These are phyloP conservation scores for Cyclospora cayetanensis DNA, from an alignment of 169 alveolate genomes.

Conservation along the genomic window DNA sequence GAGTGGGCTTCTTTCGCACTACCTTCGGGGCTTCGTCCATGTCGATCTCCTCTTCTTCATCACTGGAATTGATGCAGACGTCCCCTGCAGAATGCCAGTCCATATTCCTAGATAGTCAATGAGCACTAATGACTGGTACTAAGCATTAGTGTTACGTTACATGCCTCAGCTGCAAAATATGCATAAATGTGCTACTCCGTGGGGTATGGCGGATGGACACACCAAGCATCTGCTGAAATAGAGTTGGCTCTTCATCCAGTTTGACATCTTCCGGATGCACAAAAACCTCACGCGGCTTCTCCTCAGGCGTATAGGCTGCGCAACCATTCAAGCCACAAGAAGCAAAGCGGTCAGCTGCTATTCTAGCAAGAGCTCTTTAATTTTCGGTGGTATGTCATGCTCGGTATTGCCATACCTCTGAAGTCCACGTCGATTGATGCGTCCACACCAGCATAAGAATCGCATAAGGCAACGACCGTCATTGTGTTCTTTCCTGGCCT, in stretches of 20 bases:
- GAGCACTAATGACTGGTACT: background rate
- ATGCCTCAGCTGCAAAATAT: background rate
- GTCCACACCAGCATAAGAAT: constrained; percentile 74
- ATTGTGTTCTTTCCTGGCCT: constrained; percentile 66
- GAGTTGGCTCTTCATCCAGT: constrained; percentile 72
- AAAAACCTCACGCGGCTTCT: constrained; percentile 68
- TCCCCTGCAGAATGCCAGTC: constrained; percentile 55
- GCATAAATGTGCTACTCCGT: background rate
- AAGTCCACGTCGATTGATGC: constrained; percentile 55
- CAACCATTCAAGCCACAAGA: background rate
- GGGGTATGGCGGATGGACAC: background rate
- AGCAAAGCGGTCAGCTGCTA: background rate
- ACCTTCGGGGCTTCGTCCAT: constrained; percentile 60
- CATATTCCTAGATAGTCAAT: too few relatives aligned
- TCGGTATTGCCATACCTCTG: constrained; percentile 24
- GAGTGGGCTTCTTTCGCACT: constrained; percentile 38
- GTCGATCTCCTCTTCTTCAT: constrained; percentile 68
- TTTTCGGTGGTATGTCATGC: background rate
- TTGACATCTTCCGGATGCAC: constrained; percentile 72
- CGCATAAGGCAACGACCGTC: constrained; percentile 67
- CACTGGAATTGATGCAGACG: constrained; percentile 60
- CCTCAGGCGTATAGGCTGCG: constrained; percentile 72
- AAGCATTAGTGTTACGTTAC: too few relatives aligned
- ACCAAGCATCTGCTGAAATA: constrained; percentile 77
- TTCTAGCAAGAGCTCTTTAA: background rate